Base-by-base conservation (phyloP, 2,329 filamentous ascomycete species). In the Xylariaceae sp. region DNA sequence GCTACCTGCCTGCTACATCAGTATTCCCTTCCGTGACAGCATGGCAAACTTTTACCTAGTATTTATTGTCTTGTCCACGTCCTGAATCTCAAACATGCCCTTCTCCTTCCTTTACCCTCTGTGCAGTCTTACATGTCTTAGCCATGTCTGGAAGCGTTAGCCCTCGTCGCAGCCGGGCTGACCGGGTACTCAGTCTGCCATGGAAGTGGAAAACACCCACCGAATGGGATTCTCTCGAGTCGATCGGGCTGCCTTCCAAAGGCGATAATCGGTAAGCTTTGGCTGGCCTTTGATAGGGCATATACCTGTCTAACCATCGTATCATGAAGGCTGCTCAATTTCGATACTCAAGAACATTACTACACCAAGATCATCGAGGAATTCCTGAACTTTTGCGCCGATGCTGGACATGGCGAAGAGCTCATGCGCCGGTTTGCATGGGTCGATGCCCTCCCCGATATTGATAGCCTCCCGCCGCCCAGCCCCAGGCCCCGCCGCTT, bases 371-470 rank as follows among this genome's bases (percentile, higher is more conserved):
- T 96, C 53, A 80, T 89, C 42, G 83, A 90, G 57, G 80, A 88
- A 34, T 96, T 94, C 66, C 83, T 95, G 76, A 78, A 79, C 47
- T 94, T 95, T 61, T 94, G 88, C 68, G 85, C 85, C 34, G 73
- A 81, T 24, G 78, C 80, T 12, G 76, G 81, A 40, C 77, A 83
- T 55, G 73, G 81, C 36, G 80, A 85, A 48, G 79, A 84, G 50
- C 76, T 96, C 17, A 77, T 88, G 43, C 72, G 75, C 34, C 82
- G 85, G 38, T 89, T 94, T 58, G 76, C 82, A 2, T 79, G 80
- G 2, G 70, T 92, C 14, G 65, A 67, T n/a, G n/a, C n/a, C n/a
- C n/a, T n/a, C n/a, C n/a, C n/a, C n/a, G n/a, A n/a, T n/a, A n/a
- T n/a, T n/a, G n/a, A n/a, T n/a, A n/a, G n/a, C n/a, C n/a, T n/a